A percentile compares a stretch with the other conserved stretches of the same genome.
Evolutionary conservation across 768 basidiomycete species (phyloP).

Genomic region (Rhizopogon vulgaris): DNA sequence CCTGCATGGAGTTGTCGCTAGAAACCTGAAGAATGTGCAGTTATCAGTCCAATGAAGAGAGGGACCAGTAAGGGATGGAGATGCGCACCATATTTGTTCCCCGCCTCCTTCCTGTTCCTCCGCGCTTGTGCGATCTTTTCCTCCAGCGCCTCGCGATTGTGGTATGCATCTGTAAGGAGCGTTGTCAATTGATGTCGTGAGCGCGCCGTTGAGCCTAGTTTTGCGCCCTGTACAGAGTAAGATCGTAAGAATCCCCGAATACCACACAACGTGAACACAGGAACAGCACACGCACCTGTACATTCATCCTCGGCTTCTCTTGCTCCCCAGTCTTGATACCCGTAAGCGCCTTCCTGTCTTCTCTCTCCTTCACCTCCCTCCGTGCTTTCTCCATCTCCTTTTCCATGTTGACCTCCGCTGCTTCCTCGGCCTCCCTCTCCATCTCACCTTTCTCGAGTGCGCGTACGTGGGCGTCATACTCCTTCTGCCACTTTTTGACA

Average conservation of each 20-base stretch:
- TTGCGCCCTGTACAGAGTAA: conserved; percentile 48
- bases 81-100: conserved; percentile 83
- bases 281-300: conserved; percentile 47
- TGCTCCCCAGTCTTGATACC: conserved; percentile 42
- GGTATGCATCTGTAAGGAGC: conserved; percentile 74
- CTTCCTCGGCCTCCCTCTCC: conserved; percentile 33
- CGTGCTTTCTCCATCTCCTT: conserved; percentile 77
- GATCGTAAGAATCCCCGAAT: background rate
- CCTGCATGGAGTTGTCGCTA: background rate
- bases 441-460: conserved; percentile 73
- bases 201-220: conserved; percentile 61
- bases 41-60: background rate
- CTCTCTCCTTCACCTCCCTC: conserved; percentile 65
- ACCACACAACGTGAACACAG: background rate
- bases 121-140: conserved; percentile 79
- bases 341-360: conserved; percentile 73
- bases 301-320: conserved; percentile 74
- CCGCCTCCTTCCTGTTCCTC: conserved; percentile 82
- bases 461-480: conserved; percentile 67
- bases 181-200: conserved; percentile 77
- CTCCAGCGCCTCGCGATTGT: conserved; percentile 77
- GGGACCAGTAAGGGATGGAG: background rate
- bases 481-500: conserved; percentile 65
- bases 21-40: conserved; percentile 14
- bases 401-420: conserved; percentile 56